Conservation (phyloP, 1,284 basidiomycete species). For the Puccinia triticina region DNA sequence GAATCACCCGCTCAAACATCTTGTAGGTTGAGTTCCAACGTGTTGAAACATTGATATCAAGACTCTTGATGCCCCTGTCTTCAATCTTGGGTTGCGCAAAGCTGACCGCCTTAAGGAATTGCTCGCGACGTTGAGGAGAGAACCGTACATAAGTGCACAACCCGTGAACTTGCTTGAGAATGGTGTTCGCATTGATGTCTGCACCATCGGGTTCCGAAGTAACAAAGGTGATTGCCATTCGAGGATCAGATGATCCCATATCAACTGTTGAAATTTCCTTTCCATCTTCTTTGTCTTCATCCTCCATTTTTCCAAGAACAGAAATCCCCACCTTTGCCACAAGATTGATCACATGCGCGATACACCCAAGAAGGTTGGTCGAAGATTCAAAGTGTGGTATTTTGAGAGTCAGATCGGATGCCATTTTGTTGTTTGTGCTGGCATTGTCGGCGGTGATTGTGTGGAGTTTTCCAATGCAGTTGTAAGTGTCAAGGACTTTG, state of each 20-base stretch:
- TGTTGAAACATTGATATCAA: conserved; percentile 18
- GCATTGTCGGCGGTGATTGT: neutral
- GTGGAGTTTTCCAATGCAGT: neutral
- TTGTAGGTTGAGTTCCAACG: no score
- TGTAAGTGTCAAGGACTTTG: neutral
- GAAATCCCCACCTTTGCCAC: no score
- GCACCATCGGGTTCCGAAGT: neutral
- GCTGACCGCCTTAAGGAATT: neutral
- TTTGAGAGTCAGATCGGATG: neutral
- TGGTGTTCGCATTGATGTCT: neutral
- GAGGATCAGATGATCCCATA: neutral
- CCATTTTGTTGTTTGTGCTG: neutral
- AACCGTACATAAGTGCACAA: neutral
- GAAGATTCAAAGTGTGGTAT: neutral
- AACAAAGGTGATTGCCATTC: neutral
- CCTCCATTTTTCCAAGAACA: no score
- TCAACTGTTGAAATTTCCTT: neutral
- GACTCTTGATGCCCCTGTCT: neutral
- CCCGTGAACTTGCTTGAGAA: neutral
- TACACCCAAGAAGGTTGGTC: no score
- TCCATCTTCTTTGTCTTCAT: no score
- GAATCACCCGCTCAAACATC: no score
- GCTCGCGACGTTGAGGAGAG: neutral
- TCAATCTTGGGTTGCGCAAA: neutral
- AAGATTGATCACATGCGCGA: no score